A percentile compares a stretch with the other conserved stretches of the same genome.
Conservation (phyloP, 2,329 filamentous ascomycete genomes). For the Grosmannia clavigera region DNA sequence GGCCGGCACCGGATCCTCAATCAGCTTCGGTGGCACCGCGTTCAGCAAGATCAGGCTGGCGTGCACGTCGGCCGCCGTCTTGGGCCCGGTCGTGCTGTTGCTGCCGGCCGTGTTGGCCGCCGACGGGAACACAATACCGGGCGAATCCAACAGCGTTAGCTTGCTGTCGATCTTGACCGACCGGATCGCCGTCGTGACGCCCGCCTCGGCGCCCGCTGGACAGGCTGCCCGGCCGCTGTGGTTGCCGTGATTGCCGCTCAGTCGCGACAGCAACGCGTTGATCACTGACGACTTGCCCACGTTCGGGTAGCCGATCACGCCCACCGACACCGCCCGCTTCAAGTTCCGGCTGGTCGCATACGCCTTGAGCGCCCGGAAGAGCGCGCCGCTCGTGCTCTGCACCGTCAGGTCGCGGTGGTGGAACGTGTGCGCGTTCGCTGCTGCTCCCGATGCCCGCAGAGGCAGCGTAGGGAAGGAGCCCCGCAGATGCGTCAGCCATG, state of each 20-base stretch:
- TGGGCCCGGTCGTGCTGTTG: slow-evolving; percentile 29
- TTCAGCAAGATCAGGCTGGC: slow-evolving; percentile 81
- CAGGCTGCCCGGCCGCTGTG: slow-evolving; percentile 52
- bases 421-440: slow-evolving; percentile 79
- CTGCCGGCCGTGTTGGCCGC: slow-evolving; percentile 26
- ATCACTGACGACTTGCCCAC: slow-evolving; percentile 95
- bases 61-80: slow-evolving; percentile 58
- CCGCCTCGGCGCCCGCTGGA: slow-evolving; percentile 81
- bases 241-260: slow-evolving; percentile 49
- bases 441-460: slow-evolving; percentile 69
- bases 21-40: slow-evolving; percentile 85
- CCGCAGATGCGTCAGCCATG: slow-evolving; percentile 74
- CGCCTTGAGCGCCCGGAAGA: slow-evolving; percentile 83
- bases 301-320: slow-evolving; percentile 91
- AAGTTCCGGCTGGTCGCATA: slow-evolving; percentile 73
- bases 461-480: slow-evolving; percentile 87
- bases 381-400: slow-evolving; percentile 69
- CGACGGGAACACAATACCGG: slow-evolving; percentile 86
- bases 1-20: slow-evolving; percentile 81
- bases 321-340: slow-evolving; percentile 81
- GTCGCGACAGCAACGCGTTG: slow-evolving; percentile 72
- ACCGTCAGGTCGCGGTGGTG: slow-evolving; percentile 84
- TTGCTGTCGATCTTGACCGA: slow-evolving; percentile 92
- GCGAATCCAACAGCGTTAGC: slow-evolving; percentile 84
- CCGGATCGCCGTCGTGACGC: slow-evolving; percentile 78